Percentiles rank a stretch among this genome's conserved stretches.
Evolutionary conservation across 306 rosid species (phyloP).

Genomic region (Prunus campanulata): DNA sequence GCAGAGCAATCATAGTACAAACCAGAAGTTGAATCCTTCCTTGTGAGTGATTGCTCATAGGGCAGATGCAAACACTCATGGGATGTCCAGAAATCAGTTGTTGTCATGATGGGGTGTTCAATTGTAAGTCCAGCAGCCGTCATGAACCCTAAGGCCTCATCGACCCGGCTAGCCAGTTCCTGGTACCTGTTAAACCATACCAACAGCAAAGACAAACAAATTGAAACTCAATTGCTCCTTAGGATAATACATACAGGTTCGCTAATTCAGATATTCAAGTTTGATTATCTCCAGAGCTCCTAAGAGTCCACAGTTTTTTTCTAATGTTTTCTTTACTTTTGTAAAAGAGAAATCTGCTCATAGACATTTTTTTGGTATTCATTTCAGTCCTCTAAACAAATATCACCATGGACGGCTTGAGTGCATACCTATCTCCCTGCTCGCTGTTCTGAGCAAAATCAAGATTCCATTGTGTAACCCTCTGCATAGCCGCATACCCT

Average conservation of each 20-base stretch:
- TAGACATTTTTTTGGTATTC: not conserved
- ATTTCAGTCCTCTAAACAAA: not conserved
- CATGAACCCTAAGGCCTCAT: conserved; percentile 81
- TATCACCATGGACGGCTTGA: not conserved
- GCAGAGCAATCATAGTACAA: conserved; percentile 74
- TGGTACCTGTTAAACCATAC: conserved; percentile 48
- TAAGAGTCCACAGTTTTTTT: not conserved
- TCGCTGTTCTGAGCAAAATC: conserved; percentile 72
- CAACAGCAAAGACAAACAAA: not conserved
- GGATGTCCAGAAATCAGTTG: conserved; percentile 84
- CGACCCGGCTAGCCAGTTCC: conserved; percentile 64
- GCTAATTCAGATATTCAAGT: not conserved
- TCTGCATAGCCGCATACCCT: conserved; percentile 86
- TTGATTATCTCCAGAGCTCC: not conserved
- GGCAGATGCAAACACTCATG: conserved; percentile 76
- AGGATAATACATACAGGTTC: not conserved
- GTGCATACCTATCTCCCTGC: conserved; percentile 64
- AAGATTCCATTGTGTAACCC: conserved; percentile 73
- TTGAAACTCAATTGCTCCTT: not conserved
- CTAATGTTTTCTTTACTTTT: not conserved
- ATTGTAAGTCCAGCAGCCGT: conserved; percentile 68
- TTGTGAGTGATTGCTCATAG: conserved; percentile 68
- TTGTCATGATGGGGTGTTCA: conserved; percentile 63
- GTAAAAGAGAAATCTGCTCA: too few species aligned
- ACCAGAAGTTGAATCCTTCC: conserved; percentile 72